Conservation (phyloP, 2,329 filamentous ascomycete species). For the Ploettnerulaceae sp. region DNA sequence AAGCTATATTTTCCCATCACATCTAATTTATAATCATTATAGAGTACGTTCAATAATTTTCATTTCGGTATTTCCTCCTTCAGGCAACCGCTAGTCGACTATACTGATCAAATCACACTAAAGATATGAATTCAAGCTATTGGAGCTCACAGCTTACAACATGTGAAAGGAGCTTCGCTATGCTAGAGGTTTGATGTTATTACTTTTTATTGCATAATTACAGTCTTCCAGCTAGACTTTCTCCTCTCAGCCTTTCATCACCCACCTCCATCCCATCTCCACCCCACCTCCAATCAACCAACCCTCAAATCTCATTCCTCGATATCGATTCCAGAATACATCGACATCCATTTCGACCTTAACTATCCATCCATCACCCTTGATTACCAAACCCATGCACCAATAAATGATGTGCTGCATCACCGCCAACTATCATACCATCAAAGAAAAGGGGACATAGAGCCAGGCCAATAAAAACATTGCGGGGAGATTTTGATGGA, state of each 20-base stretch:
- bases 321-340: background rate
- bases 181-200: conserved; percentile 2
- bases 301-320: background rate
- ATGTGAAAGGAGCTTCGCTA: no score
- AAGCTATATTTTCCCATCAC: no score
- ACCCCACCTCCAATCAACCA: background rate
- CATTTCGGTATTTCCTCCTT: no score
- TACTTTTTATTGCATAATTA: conserved; percentile 7
- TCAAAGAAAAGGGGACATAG: conserved; percentile 4
- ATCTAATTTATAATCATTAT: no score
- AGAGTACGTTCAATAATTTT: no score
- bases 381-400: conserved; percentile 6
- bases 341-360: background rate
- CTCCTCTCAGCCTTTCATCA: background rate
- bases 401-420: conserved; percentile 4
- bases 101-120: no score
- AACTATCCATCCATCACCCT: conserved; percentile 1
- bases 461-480: conserved; percentile 4
- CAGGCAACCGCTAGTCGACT: no score
- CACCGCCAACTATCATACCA: conserved; percentile 8
- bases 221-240: background rate
- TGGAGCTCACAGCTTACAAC: no score
- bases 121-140: no score
- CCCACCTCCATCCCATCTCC: background rate
- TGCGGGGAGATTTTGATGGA: conserved; percentile 5